Evolutionary conservation across 805 yeast species (phyloP).

Genomic region (Candida palmyrensis): DNA sequence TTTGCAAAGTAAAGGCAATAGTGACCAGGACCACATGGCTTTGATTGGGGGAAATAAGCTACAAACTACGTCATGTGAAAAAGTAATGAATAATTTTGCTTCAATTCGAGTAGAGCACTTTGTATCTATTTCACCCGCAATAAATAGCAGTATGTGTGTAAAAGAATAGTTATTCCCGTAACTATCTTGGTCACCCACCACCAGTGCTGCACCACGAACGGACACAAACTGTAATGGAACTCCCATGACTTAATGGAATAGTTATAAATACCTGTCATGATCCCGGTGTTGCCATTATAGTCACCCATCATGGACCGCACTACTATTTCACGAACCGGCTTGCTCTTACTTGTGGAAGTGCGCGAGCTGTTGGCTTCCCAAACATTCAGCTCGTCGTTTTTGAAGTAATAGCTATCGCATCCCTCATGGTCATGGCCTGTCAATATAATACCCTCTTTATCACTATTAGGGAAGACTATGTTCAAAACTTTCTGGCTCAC

Average conservation of each 20-base stretch:
- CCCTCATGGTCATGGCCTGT: conserved; percentile 98
- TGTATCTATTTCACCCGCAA: not conserved
- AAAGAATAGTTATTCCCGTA: conserved; percentile 24
- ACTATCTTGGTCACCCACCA: conserved; percentile 88
- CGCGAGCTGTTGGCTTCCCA: conserved; percentile 14
- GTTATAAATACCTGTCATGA: conserved; percentile 70
- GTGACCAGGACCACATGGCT: too few relatives aligned
- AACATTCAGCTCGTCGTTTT: not conserved
- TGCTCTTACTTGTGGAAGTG: conserved; percentile 8
- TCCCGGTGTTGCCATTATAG: conserved; percentile 82
- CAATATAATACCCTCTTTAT: conserved; percentile 70
- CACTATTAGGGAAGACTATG: conserved; percentile 58
- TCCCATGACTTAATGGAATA: conserved; percentile 44
- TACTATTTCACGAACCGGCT: conserved; percentile 67
- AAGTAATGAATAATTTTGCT: not conserved
- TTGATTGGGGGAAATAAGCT: too few relatives aligned
- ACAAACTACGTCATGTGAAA: too few relatives aligned
- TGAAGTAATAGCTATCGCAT: conserved; percentile 52
- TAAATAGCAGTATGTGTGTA: conserved; percentile 17
- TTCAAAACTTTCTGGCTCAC: conserved; percentile 64
- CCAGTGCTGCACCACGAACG: conserved; percentile 80
- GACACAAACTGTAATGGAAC: conserved; percentile 69
- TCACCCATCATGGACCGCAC: conserved; percentile 97
- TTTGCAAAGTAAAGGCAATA: conserved; percentile 15
- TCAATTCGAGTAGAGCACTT: too few relatives aligned